These are phyloP conservation scores for Sporothrix brunneoviolacea DNA, from an alignment of 2,329 filamentous ascomycete genomes.

Conservation along the genomic window DNA sequence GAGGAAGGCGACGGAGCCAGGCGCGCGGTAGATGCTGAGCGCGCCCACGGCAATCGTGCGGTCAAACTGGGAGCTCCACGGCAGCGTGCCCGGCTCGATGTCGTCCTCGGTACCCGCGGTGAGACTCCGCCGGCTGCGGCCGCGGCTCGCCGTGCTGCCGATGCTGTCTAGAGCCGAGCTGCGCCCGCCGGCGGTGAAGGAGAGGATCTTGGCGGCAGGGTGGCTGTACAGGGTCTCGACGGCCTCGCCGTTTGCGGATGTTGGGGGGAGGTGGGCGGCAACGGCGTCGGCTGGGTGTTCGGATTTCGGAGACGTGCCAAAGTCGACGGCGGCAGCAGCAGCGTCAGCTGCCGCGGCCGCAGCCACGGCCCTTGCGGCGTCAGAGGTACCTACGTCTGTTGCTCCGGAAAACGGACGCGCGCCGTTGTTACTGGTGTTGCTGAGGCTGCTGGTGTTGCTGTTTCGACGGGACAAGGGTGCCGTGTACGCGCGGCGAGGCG, in stretches of 20 bases:
- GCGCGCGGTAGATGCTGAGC: slow-evolving; percentile 78
- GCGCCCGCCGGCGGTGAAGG: slow-evolving; percentile 39
- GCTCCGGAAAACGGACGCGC: neutral
- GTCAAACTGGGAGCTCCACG: slow-evolving; percentile 71
- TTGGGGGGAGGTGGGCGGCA: neutral
- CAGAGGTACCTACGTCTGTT: neutral
- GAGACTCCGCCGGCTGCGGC: slow-evolving; percentile 11
- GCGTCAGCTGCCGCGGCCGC: slow-evolving; percentile 10
- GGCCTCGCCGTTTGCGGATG: slow-evolving; percentile 19
- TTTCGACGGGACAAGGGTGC: slow-evolving; percentile 5
- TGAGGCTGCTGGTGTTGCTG: neutral
- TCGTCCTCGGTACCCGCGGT: slow-evolving; percentile 25
- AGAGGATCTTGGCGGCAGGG: slow-evolving; percentile 61
- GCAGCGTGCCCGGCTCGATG: slow-evolving; percentile 55
- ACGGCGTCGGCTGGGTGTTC: slow-evolving; percentile 5
- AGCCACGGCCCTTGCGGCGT: slow-evolving; percentile 8
- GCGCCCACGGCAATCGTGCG: slow-evolving; percentile 72
- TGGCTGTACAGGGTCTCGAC: slow-evolving; percentile 72
- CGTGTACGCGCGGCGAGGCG: slow-evolving; percentile 14
- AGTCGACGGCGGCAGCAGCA: slow-evolving; percentile 12
- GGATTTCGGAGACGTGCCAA: slow-evolving; percentile 12
- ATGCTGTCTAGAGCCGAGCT: slow-evolving; percentile 28
- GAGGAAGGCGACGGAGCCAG: slow-evolving; percentile 79
- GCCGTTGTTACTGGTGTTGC: neutral
- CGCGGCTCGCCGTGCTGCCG: slow-evolving; percentile 22